Evolutionary conservation across 495 filamentous ascomycete species (phyloP).

Genomic region (Lineolata rhizophorae): DNA sequence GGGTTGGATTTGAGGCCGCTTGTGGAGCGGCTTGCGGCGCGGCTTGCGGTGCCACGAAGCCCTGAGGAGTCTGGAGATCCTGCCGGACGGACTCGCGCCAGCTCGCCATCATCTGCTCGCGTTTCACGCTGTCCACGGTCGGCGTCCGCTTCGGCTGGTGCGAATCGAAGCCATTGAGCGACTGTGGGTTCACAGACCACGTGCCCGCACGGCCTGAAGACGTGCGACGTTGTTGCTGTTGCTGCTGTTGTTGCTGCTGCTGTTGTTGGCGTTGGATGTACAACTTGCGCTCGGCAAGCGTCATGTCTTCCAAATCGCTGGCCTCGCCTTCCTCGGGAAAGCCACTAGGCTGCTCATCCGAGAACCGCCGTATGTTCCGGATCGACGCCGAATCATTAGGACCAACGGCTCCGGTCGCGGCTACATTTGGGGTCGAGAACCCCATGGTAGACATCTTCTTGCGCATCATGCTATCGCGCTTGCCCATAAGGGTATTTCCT

Average conservation of each 20-base stretch:
- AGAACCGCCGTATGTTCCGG: slow-evolving; percentile 2
- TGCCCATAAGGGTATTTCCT: slow-evolving; percentile 34
- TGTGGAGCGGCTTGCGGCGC: too few relatives aligned
- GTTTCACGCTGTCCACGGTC: slow-evolving; percentile 20
- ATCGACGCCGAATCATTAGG: too few relatives aligned
- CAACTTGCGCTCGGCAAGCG: slow-evolving; percentile 44
- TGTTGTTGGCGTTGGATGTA: slow-evolving; percentile 22
- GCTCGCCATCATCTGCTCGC: slow-evolving; percentile 44
- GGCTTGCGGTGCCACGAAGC: too few relatives aligned
- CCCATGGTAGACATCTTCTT: slow-evolving; percentile 22
- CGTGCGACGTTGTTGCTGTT: slow-evolving; percentile 8
- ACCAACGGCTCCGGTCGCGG: too few relatives aligned
- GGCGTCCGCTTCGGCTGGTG: slow-evolving; percentile 32
- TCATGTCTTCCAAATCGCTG: slow-evolving; percentile 49
- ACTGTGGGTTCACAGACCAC: slow-evolving; percentile 3
- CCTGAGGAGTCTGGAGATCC: too few relatives aligned
- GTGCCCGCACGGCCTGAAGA: not conserved
- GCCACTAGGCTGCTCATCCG: slow-evolving; percentile 3
- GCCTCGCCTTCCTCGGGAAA: too few relatives aligned
- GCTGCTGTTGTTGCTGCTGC: slow-evolving; percentile 7
- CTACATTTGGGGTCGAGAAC: slow-evolving; percentile 15
- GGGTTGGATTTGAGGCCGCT: too few relatives aligned
- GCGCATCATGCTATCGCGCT: slow-evolving; percentile 36
- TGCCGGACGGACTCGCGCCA: slow-evolving; percentile 44
- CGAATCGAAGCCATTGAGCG: slow-evolving; percentile 24